Conservation (phyloP, 176 grass and related monocot genomes). For the Panicum miliaceum region DNA sequence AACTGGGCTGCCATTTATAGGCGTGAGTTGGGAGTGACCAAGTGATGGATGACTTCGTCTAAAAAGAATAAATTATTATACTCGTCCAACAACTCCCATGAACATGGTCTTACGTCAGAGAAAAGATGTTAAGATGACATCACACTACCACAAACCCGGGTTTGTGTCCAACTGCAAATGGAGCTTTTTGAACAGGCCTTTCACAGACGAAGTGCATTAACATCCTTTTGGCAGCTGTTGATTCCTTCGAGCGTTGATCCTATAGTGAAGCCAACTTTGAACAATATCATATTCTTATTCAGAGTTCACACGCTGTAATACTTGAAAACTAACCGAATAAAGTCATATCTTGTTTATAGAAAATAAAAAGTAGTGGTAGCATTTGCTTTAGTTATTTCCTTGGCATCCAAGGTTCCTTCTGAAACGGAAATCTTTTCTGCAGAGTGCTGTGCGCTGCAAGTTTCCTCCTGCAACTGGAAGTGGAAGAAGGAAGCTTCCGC, state of each 20-base stretch:
- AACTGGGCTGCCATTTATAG: slow-evolving; percentile 2
- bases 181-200: not conserved
- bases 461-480: not conserved
- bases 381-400: slow-evolving; percentile 27
- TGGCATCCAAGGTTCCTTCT: slow-evolving; percentile 35
- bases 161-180: not conserved
- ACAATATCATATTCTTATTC: not conserved
- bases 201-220: not conserved
- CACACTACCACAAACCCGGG: not conserved
- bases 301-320: not conserved
- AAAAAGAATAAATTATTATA: not conserved
- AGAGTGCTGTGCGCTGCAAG: slow-evolving; percentile 12
- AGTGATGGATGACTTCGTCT: not conserved
- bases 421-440: not conserved
- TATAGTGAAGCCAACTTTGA: not conserved
- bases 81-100: not conserved
- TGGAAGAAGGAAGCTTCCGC: not conserved
- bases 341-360: not conserved
- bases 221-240: not conserved
- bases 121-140: not conserved
- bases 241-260: not conserved
- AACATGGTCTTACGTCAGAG: not conserved
- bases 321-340: not conserved
- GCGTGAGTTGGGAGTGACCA: not conserved
- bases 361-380: not conserved